Evolutionary conservation across 1,139 yeast genomes (phyloP).

Genomic region (Torulaspora globosa): DNA sequence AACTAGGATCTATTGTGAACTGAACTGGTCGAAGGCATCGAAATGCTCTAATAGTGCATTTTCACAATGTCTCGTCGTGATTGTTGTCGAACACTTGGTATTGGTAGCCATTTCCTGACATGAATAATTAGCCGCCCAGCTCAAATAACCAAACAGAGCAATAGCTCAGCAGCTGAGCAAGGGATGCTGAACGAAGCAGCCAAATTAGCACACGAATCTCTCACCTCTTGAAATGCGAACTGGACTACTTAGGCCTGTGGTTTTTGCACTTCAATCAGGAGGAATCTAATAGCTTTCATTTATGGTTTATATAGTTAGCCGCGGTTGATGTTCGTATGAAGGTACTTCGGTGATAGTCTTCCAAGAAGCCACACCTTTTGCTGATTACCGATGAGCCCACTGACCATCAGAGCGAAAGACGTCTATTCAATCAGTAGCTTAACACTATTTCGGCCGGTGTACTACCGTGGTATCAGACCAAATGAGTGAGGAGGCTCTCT

Average conservation of each 20-base stretch:
- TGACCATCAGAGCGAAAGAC: background rate
- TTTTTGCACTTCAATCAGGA: background rate
- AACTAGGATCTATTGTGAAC: too few species aligned
- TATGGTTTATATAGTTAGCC: background rate
- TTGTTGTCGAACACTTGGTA: background rate
- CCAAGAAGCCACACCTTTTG: background rate
- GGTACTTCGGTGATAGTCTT: background rate
- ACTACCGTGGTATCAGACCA: background rate
- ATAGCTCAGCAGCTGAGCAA: background rate
- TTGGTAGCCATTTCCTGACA: background rate
- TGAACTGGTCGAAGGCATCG: background rate
- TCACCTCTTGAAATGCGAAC: background rate
- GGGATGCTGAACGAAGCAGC: background rate
- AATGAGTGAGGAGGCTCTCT: slow-evolving; percentile 31
- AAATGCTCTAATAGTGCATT: background rate
- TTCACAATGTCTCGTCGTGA: background rate
- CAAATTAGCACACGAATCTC: background rate
- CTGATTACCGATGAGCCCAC: background rate
- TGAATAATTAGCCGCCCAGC: slow-evolving; percentile 2
- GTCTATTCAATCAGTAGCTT: background rate
- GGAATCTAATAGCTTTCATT: background rate
- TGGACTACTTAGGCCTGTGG: background rate
- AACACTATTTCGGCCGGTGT: background rate
- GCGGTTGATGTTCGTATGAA: background rate
- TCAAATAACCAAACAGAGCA: background rate